Conservation (phyloP, 2,329 filamentous ascomycete species). For the Aplosporella prunicola region DNA sequence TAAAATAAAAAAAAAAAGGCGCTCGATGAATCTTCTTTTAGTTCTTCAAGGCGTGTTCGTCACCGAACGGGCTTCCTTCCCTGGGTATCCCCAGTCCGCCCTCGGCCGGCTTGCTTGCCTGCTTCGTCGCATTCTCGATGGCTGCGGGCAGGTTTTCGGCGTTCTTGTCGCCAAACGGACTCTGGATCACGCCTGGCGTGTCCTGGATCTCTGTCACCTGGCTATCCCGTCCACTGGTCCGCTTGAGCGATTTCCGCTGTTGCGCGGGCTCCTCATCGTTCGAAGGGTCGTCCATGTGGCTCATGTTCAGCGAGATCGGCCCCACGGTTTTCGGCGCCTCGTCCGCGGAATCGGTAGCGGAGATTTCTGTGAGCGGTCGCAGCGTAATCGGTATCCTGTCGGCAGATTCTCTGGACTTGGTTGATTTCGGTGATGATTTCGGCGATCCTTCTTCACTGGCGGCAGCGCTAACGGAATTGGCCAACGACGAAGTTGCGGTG, state of each 20-base stretch:
- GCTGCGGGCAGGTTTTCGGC: slow-evolving; percentile 33
- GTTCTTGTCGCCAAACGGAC: slow-evolving; percentile 27
- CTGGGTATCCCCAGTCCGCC: slow-evolving; percentile 17
- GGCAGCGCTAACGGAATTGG: not conserved
- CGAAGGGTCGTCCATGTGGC: slow-evolving; percentile 8
- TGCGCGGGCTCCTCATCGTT: slow-evolving; percentile 4
- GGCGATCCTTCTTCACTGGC: not conserved
- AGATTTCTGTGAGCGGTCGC: slow-evolving; percentile 9
- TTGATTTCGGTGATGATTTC: not conserved
- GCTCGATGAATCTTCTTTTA: too few species aligned
- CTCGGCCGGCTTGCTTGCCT: slow-evolving; percentile 21
- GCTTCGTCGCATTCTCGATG: slow-evolving; percentile 36
- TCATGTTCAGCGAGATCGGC: too few species aligned
- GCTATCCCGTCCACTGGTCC: slow-evolving; percentile 17
- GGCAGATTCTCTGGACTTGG: not conserved
- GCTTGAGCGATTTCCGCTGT: not conserved
- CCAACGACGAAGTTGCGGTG: slow-evolving; percentile 6
- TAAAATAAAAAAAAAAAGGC: too few species aligned
- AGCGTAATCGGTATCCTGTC: slow-evolving; percentile 11
- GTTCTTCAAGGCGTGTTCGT: slow-evolving; percentile 9
- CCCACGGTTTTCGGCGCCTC: slow-evolving; percentile 3
- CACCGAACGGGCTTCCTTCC: slow-evolving; percentile 23
- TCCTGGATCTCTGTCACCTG: slow-evolving; percentile 28
- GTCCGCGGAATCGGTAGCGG: slow-evolving; percentile 4
- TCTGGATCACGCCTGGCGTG: slow-evolving; percentile 24